These are phyloP conservation scores for Acanthamoeba healyi DNA, from an alignment of 208 protist species.

Conservation along the genomic window DNA sequence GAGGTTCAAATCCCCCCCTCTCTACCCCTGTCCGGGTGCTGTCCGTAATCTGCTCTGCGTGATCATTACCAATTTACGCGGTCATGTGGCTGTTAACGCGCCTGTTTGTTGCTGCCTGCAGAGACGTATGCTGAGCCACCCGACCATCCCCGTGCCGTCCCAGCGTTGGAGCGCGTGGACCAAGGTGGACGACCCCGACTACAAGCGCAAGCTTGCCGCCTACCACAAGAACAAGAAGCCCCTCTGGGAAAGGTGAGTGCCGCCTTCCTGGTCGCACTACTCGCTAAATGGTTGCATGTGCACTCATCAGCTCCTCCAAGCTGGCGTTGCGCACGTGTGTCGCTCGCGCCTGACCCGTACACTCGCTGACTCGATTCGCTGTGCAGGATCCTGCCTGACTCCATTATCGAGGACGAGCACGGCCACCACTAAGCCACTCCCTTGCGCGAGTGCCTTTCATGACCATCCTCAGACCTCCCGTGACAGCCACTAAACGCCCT, in stretches of 20 bases:
- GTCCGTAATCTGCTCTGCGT: neutral
- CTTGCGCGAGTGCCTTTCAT: too few relatives aligned
- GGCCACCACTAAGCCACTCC: neutral
- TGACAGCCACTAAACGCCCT: neutral
- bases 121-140: constrained; percentile 10
- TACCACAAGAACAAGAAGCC: constrained; percentile 73
- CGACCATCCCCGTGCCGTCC: constrained; percentile 9
- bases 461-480: neutral
- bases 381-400: neutral
- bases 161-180: constrained; percentile 46
- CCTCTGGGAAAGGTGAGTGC: neutral
- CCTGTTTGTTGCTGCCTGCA: neutral
- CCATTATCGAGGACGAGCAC: constrained; percentile 16
- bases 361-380: neutral
- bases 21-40: neutral
- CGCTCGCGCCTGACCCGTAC: neutral
- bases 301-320: too few relatives aligned
- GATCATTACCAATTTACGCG: too few relatives aligned
- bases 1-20: constrained; percentile 28
- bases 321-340: neutral
- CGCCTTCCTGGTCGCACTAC: neutral
- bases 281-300: too few relatives aligned
- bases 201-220: constrained; percentile 55
- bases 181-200: constrained; percentile 52
- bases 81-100: too few relatives aligned